These are phyloP conservation scores for Xylariaceae sp. DNA, from an alignment of 2,329 filamentous ascomycete species.

Conservation along the genomic window DNA sequence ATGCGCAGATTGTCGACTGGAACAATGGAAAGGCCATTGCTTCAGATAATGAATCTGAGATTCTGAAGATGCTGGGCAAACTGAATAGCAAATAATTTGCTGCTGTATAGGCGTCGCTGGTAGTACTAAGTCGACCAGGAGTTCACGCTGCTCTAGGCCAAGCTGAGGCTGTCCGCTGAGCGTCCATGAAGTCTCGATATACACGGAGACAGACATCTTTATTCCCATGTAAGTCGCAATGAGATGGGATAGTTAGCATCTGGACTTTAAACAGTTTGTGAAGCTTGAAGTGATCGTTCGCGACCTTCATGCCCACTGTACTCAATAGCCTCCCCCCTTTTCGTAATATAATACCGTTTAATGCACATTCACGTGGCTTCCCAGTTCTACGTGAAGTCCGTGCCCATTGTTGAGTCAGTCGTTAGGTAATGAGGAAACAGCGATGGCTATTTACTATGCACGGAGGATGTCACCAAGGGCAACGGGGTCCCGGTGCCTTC, in stretches of 20 bases:
- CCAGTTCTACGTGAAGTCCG: constrained; percentile 5
- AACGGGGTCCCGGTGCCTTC: no score
- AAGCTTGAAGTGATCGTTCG: constrained; percentile 3
- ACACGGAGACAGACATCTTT: not conserved
- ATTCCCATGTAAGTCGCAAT: constrained; percentile 3
- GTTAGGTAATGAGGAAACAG: not conserved
- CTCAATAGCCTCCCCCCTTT: not conserved
- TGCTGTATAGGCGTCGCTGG: not conserved
- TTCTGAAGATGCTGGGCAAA: constrained; percentile 70
- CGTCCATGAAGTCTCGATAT: not conserved
- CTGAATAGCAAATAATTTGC: constrained; percentile 35
- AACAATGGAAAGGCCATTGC: constrained; percentile 76
- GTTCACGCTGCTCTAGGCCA: not conserved
- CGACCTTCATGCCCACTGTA: not conserved
- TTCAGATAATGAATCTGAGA: constrained; percentile 81
- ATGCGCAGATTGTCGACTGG: constrained; percentile 72
- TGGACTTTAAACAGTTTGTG: not conserved
- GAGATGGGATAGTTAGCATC: not conserved
- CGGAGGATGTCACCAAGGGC: no score
- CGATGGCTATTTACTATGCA: not conserved
- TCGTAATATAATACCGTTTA: constrained; percentile 14
- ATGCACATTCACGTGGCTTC: constrained; percentile 4
- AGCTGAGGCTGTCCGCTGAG: constrained; percentile 4
- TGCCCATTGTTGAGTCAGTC: not conserved
- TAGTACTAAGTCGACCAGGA: not conserved